Percentiles rank a stretch among this genome's conserved stretches.
Conservation (phyloP, 768 basidiomycete genomes). For the Mrakia hoshinonis region DNA sequence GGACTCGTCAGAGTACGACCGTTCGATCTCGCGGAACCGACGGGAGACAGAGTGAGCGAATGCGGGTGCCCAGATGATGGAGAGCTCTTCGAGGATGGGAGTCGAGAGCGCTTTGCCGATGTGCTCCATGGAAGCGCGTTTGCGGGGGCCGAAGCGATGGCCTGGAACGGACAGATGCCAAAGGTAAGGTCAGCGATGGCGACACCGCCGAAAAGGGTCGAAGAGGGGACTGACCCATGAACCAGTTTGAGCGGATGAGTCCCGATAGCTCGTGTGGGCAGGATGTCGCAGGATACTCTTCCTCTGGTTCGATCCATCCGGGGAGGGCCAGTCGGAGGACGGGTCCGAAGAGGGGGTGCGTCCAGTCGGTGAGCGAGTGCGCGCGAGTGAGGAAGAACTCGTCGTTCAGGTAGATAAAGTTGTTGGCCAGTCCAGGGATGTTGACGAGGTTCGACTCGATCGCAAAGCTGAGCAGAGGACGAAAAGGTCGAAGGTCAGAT, state of each 20-base stretch:
- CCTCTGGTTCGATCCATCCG: neutral
- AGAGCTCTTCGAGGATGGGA: constrained; percentile 14
- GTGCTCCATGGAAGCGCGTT: constrained; percentile 11
- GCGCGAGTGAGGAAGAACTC: constrained; percentile 25
- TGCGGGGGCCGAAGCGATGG: constrained; percentile 14
- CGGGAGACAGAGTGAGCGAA: constrained; percentile 3
- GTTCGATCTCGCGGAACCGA: constrained; percentile 25
- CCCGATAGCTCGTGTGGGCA: constrained; percentile 24
- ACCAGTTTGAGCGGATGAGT: constrained; percentile 17
- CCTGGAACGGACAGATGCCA: neutral
- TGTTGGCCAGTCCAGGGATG: constrained; percentile 23
- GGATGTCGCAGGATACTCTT: constrained; percentile 16
- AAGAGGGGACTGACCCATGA: constrained; percentile 13
- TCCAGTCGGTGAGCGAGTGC: constrained; percentile 20
- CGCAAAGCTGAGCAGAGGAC: constrained; percentile 14
- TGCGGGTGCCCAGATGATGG: constrained; percentile 21
- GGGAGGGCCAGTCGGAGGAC: constrained; percentile 19
- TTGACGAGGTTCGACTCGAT: constrained; percentile 26
- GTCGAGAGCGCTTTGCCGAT: constrained; percentile 23
- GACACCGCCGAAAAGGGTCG: neutral
- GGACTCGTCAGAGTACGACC: neutral
- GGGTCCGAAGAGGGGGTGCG: constrained; percentile 18
- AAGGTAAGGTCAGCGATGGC: neutral
- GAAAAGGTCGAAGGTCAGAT: neutral
- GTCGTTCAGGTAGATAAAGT: constrained; percentile 26